Base-by-base conservation (phyloP, 2,329 filamentous ascomycete species). In the Fusarium pseudograminearum region DNA sequence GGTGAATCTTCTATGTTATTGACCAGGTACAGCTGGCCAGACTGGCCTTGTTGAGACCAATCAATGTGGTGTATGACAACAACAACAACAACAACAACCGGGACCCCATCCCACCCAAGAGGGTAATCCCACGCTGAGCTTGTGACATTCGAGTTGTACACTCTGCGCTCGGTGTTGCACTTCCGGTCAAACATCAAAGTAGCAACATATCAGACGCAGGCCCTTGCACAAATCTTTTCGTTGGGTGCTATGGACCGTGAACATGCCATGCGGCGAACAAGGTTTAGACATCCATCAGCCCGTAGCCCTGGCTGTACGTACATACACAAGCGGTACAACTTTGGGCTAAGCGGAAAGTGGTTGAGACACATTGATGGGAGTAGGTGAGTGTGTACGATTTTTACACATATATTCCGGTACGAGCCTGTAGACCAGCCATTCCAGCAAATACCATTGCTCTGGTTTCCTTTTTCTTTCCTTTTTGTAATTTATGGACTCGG, bases 181-280 rank as follows among this genome's bases (percentile, higher is more conserved):
- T 34, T 69, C 66, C 62, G 67, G 66, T 38, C 52, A 47, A 65
- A 51, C 47, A 47, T 28, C 41, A 22, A 12, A 41, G 45, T 30
- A 63, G 53, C 28, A 38, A 15, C 34, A 28, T 52, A 55, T 47
- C 40, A 58, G 44, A 57, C 47, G 61, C 26, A 28, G 48, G 44
- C 46, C 61, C 67, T 71, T 57, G 53, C 59, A 69, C 68, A 61
- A 54, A 68, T 70, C 60, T 60, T 59, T 61, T 67, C 56, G 20
- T 36, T 51, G 47, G 60, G 52, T 57, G 44, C 51, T 48, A 67
- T 62, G 62, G 58, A n/a, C 47, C 18, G 18, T 38, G 34, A 33
- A 41, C 59, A 58, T 42, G 64, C 71, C 71, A 72, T 72, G 71
- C 66, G 61, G 50, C 61, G 56, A 58, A 56, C 72, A 73, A 61